These are phyloP conservation scores for Eucalyptus virginea DNA, from an alignment of 345 rosid genomes.

Conservation along the genomic window DNA sequence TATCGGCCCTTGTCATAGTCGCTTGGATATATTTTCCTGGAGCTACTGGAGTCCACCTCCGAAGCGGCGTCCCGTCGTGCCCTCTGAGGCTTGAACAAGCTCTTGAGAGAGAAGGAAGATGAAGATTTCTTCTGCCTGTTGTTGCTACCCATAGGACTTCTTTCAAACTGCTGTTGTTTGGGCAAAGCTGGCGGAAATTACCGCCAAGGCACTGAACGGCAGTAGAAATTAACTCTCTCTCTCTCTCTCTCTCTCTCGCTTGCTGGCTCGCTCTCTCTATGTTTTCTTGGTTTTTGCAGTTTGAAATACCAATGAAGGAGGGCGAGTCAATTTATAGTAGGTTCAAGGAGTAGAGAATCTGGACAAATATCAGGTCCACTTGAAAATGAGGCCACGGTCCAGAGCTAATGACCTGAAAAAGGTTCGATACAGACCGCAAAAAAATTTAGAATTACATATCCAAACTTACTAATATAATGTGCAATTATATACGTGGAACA, in stretches of 20 bases:
- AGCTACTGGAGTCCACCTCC: neutral
- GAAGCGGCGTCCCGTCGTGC: neutral
- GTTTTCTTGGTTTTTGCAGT: neutral
- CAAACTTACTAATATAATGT: neutral
- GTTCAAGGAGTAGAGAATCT: neutral
- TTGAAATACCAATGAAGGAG: neutral
- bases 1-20: constrained; percentile 22
- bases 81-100: constrained; percentile 22
- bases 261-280: neutral
- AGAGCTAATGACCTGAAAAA: neutral
- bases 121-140: constrained; percentile 7
- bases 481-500: neutral
- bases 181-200: neutral
- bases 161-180: neutral
- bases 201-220: neutral
- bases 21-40: constrained; percentile 5
- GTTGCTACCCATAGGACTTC: constrained; percentile 19
- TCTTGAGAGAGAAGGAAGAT: constrained; percentile 8
- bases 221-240: neutral
- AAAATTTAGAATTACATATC: neutral
- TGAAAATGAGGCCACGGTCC: neutral
- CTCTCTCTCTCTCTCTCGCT: neutral
- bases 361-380: neutral
- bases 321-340: neutral
- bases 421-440: neutral